A percentile compares a stretch with the other conserved stretches of the same genome.
Conservation (phyloP, 2,329 filamentous ascomycete species). For the Penicillium sp. region DNA sequence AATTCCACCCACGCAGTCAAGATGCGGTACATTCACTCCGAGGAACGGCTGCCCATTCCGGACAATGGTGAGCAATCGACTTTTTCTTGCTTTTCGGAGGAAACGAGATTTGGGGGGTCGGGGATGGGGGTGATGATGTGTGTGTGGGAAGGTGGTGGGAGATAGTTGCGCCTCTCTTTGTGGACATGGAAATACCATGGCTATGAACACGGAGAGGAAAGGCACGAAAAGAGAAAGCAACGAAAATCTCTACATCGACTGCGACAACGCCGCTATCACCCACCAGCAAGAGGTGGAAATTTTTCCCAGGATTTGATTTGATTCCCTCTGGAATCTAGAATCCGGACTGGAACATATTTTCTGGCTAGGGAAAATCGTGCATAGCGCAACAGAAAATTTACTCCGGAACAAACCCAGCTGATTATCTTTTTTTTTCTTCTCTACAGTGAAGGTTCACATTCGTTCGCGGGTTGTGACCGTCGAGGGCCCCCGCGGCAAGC, state of each 20-base stretch:
- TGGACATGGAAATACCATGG: constrained; percentile 9
- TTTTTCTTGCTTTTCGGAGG: constrained; percentile 37
- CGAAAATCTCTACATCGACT: constrained; percentile 10
- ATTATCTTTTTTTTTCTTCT: constrained; percentile 33
- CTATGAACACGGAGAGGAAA: constrained; percentile 6
- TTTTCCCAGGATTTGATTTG: constrained; percentile 1
- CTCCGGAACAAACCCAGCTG: constrained; percentile 27
- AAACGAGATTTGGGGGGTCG: constrained; percentile 19
- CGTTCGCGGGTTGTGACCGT: constrained; percentile 96
- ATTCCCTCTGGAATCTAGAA: not conserved
- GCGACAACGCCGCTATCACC: constrained; percentile 11
- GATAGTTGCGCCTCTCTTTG: constrained; percentile 20
- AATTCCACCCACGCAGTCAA: constrained; percentile 63
- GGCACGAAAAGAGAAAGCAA: not conserved
- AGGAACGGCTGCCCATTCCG: constrained; percentile 93
- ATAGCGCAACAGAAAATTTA: not conserved
- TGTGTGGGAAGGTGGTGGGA: constrained; percentile 19
- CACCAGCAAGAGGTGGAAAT: constrained; percentile 17
- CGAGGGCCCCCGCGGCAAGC: constrained; percentile 96
- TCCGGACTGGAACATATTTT: not conserved
- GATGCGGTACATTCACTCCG: constrained; percentile 99
- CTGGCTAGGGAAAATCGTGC: not conserved
- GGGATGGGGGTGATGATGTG: constrained; percentile 1
- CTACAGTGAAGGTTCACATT: constrained; percentile 93
- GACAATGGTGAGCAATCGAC: constrained; percentile 81